phyloP scores from a whole-genome alignment of 108 stramenopile species.

The Craspedostauros australis region DNA sequence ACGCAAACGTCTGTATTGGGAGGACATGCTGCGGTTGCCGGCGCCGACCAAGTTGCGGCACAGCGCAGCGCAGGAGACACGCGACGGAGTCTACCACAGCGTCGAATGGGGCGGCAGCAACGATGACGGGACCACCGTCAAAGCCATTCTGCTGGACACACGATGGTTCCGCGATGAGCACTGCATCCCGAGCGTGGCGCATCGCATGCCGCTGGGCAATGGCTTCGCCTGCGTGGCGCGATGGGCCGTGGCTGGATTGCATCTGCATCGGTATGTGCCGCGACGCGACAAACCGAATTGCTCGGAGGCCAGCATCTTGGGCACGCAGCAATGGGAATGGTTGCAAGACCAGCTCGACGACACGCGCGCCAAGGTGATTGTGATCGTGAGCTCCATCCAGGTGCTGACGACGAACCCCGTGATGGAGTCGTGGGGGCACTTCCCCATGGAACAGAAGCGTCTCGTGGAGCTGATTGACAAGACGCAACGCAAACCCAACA shows the following conservation, averaged over 20 bases:
- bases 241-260: conserved; percentile 61
- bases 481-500: background rate
- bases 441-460: conserved; percentile 56
- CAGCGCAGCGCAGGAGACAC: background rate
- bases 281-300: conserved; percentile 22
- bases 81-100: conserved; percentile 59
- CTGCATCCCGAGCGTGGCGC: conserved; percentile 64
- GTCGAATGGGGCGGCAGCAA: conserved; percentile 23
- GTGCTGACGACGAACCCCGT: conserved; percentile 79
- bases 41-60: too few relatives aligned
- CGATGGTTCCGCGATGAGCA: conserved; percentile 69
- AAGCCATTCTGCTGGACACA: conserved; percentile 77
- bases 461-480: conserved; percentile 41
- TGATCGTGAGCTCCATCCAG: conserved; percentile 76
- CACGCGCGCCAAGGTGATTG: conserved; percentile 35
- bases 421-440: conserved; percentile 87
- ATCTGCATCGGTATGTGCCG: conserved; percentile 23
- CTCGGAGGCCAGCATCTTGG: conserved; percentile 40
- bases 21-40: too few relatives aligned
- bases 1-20: conserved; percentile 50
- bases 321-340: conserved; percentile 85
- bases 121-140: conserved; percentile 22
- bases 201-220: conserved; percentile 41
- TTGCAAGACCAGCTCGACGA: conserved; percentile 38
- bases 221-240: conserved; percentile 64